These are phyloP conservation scores for Pseudevernia furfuracea DNA, from an alignment of 495 filamentous ascomycete species.

Conservation along the genomic window DNA sequence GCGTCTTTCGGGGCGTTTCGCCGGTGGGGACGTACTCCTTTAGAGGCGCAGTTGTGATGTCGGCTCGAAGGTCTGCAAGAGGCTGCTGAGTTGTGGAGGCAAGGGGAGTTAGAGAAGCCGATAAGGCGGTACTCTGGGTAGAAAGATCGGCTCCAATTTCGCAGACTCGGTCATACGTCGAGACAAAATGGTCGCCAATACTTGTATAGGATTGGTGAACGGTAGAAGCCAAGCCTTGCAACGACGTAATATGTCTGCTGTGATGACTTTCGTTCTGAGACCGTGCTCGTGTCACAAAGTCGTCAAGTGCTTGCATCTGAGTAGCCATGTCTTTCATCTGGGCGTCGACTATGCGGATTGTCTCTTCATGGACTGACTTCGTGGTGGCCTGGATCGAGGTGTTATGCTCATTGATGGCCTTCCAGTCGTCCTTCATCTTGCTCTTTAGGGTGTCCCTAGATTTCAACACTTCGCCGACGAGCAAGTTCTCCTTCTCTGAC, in stretches of 20 bases:
- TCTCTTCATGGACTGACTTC: conserved; percentile 84
- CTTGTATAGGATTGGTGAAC: conserved; percentile 63
- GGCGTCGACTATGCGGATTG: conserved; percentile 78
- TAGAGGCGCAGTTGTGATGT: conserved; percentile 52
- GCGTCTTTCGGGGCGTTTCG: conserved; percentile 68
- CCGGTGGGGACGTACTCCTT: conserved; percentile 79
- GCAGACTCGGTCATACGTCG: conserved; percentile 53
- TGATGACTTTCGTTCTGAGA: conserved; percentile 74
- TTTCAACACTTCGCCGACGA: conserved; percentile 61
- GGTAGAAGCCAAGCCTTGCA: conserved; percentile 52
- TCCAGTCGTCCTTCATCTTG: conserved; percentile 83
- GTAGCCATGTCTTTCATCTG: conserved; percentile 78
- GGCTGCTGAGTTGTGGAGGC: conserved; percentile 55
- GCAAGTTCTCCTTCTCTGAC: conserved; percentile 57
- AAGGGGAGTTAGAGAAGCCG: conserved; percentile 51
- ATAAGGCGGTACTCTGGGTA: conserved; percentile 43
- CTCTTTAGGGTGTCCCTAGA: conserved; percentile 70
- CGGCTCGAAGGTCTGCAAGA: conserved; percentile 57
- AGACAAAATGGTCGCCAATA: conserved; percentile 56
- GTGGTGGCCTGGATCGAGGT: conserved; percentile 71
- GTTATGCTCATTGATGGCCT: conserved; percentile 73
- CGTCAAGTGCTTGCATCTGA: conserved; percentile 83
- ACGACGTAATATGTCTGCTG: conserved; percentile 52
- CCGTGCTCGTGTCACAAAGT: conserved; percentile 78
- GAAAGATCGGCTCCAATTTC: conserved; percentile 57